A percentile compares a stretch with the other conserved stretches of the same genome.
phyloP scores from a whole-genome alignment of 345 rosid species.

The Brassica cretica region DNA sequence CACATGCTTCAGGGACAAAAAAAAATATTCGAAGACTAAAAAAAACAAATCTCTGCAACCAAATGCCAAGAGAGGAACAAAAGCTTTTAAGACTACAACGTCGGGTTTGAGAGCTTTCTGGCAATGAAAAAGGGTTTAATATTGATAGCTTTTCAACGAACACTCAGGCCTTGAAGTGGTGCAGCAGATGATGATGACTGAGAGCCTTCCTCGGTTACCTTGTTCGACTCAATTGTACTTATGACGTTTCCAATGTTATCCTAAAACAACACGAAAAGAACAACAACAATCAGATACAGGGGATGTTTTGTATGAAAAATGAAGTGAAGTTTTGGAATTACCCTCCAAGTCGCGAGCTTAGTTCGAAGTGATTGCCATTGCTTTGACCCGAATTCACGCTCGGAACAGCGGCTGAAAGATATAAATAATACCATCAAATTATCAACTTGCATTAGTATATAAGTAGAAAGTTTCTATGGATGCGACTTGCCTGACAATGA shows the following conservation, averaged over 20 bases:
- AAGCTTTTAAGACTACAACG: not conserved
- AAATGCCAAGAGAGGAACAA: slow-evolving; percentile 7
- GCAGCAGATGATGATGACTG: slow-evolving; percentile 56
- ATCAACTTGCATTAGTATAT: not conserved
- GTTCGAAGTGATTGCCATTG: slow-evolving; percentile 76
- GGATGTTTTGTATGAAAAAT: not conserved
- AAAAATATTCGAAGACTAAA: slow-evolving; percentile 5
- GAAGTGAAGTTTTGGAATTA: slow-evolving; percentile 27
- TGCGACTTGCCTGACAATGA: slow-evolving; percentile 66
- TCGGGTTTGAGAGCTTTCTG: slow-evolving; percentile 21
- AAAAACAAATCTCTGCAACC: slow-evolving; percentile 15
- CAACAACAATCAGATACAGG: slow-evolving; percentile 1
- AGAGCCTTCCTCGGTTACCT: slow-evolving; percentile 75
- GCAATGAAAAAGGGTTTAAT: not conserved
- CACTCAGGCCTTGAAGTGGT: slow-evolving; percentile 48
- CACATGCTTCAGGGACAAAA: slow-evolving; percentile 29
- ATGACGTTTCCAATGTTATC: slow-evolving; percentile 69
- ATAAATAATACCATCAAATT: slow-evolving; percentile 16
- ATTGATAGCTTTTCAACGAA: slow-evolving; percentile 43
- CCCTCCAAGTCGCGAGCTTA: slow-evolving; percentile 86
- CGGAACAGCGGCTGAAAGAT: slow-evolving; percentile 63
- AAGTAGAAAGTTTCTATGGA: not conserved
- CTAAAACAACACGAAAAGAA: slow-evolving; percentile 41
- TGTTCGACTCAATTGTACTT: slow-evolving; percentile 81
- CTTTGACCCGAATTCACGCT: slow-evolving; percentile 69